Percentiles rank a stretch among this genome's conserved stretches.
Conservation (phyloP, 2,329 filamentous ascomycete species). For the Fusarium irregulare region DNA sequence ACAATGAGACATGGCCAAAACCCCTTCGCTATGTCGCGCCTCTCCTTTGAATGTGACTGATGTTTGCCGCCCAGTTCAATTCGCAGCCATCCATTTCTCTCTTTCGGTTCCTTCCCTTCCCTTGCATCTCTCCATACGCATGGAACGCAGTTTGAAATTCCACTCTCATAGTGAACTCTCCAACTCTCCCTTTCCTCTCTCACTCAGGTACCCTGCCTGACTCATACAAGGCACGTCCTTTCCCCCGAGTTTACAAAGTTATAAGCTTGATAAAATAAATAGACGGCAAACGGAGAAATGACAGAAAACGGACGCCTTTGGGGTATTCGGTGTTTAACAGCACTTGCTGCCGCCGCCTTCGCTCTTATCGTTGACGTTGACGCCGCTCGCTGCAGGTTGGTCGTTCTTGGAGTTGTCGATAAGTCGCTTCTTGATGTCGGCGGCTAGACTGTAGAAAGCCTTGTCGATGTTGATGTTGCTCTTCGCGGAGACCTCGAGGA, state of each 20-base stretch:
- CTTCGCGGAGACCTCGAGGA: slow-evolving; percentile 98
- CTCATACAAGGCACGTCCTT: slow-evolving; percentile 26
- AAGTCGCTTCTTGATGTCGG: slow-evolving; percentile 98
- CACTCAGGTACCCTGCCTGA: slow-evolving; percentile 29
- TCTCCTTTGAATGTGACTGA: slow-evolving; percentile 40
- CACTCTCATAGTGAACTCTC: slow-evolving; percentile 30
- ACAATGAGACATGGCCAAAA: slow-evolving; percentile 45
- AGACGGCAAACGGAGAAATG: slow-evolving; percentile 40
- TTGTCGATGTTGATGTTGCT: slow-evolving; percentile 99
- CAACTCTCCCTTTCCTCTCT: slow-evolving; percentile 21
- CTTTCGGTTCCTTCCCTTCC: slow-evolving; percentile 22
- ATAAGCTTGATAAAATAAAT: slow-evolving; percentile 43
- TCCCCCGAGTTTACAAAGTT: slow-evolving; percentile 40
- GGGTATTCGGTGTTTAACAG: slow-evolving; percentile 66
- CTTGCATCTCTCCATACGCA: slow-evolving; percentile 7
- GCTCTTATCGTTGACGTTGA: slow-evolving; percentile 75
- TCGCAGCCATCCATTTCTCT: slow-evolving; percentile 32
- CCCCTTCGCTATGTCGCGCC: slow-evolving; percentile 37
- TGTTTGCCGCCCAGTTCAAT: slow-evolving; percentile 35
- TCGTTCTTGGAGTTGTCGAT: slow-evolving; percentile 91
- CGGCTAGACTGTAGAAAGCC: slow-evolving; percentile 94
- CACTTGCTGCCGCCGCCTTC: slow-evolving; percentile 75
- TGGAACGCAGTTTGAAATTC: slow-evolving; percentile 18
- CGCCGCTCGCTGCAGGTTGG: slow-evolving; percentile 66
- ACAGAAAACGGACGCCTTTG: slow-evolving; percentile 32